Evolutionary conservation across 2,329 filamentous ascomycete species (phyloP), one percentile per base, ranked within the genome.

Genomic region (Colletotrichum cordylinicola): DNA sequence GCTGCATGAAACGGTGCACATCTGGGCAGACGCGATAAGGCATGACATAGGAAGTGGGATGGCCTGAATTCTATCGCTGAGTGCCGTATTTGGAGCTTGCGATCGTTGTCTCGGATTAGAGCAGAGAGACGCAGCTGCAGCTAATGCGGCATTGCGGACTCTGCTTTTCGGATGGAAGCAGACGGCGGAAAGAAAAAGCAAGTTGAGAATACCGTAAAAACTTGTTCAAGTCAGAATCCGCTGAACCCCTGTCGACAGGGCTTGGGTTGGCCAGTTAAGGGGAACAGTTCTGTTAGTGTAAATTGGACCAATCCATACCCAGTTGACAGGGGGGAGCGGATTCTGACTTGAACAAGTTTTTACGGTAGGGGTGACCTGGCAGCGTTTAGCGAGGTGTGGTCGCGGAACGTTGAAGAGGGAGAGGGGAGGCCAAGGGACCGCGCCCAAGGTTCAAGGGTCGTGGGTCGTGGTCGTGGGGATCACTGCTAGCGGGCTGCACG

Each of bases 1-100:
- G 69, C 69, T 72, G 69, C 73, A 75, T 72, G 69, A 72, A 75
- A 67, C 69, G 73, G 55, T 56, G n/a, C 39, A 64, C 52, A 68
- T 72, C 69, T 62, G 55, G 69, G 31, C 62, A 75, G 61, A 56
- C 24, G 52, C 56, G 61, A 75, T 67, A 65, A 66, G 68, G 64
- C 29, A 55, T 39, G 21, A 72, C 29, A 62, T 43, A 73, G 24
- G 31, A 33, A 29, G 61, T 61, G 61, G 37, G 37, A 67, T 37
- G 29, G 21, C 67, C 13, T n/a, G 24, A 66, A 37, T 55, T 61
- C 35, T 39, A 37, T 62, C 39, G 31, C 21, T 6, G 9, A 39
- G 21, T 48, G 9, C 43, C 43, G 9, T 13, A 18, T 66, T 58
- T 29, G 31, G 37, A 55, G 7, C 29, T 52, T 12, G 58, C 55